Percentiles rank a stretch among this genome's conserved stretches.
Evolutionary conservation across 2,329 filamentous ascomycete genomes (phyloP).

Genomic region (Juglanconis oblonga): DNA sequence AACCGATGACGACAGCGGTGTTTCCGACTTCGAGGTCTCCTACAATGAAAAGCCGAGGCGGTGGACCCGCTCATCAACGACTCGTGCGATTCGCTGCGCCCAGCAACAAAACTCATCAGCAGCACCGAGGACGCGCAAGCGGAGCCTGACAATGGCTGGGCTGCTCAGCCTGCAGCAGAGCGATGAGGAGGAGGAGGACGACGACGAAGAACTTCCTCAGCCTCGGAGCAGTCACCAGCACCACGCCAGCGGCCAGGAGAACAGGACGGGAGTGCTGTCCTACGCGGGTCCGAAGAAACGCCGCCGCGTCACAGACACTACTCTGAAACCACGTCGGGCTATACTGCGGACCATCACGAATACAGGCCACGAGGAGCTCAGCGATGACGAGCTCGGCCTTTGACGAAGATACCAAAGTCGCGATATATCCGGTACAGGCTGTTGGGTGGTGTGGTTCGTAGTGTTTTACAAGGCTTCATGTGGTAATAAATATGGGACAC

Average conservation of each 20-base stretch:
- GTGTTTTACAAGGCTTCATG: not conserved
- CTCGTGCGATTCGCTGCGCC: not conserved
- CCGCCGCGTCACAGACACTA: conserved; percentile 6
- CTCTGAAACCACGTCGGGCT: conserved; percentile 7
- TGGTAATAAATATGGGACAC: not conserved
- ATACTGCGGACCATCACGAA: conserved; percentile 12
- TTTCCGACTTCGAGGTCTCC: not conserved
- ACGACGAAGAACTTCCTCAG: not conserved
- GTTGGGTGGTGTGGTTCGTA: not conserved
- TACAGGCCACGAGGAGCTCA: conserved; percentile 4
- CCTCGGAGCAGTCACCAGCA: not conserved
- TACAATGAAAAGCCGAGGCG: conserved; percentile 5
- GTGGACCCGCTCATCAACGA: not conserved
- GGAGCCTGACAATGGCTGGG: not conserved
- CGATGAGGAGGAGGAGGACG: not conserved
- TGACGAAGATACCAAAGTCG: not conserved
- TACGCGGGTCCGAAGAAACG: conserved; percentile 1
- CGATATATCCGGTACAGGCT: not conserved
- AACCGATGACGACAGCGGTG: not conserved
- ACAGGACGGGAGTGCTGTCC: not conserved
- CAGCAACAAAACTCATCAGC: not conserved
- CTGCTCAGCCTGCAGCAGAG: conserved; percentile 2
- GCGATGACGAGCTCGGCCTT: conserved; percentile 18
- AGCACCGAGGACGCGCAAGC: conserved; percentile 1
- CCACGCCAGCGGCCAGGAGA: not conserved